A percentile compares a stretch with the other conserved stretches of the same genome.
phyloP scores from a whole-genome alignment of 257 asterid genomes.

The Salvia miltiorrhiza region DNA sequence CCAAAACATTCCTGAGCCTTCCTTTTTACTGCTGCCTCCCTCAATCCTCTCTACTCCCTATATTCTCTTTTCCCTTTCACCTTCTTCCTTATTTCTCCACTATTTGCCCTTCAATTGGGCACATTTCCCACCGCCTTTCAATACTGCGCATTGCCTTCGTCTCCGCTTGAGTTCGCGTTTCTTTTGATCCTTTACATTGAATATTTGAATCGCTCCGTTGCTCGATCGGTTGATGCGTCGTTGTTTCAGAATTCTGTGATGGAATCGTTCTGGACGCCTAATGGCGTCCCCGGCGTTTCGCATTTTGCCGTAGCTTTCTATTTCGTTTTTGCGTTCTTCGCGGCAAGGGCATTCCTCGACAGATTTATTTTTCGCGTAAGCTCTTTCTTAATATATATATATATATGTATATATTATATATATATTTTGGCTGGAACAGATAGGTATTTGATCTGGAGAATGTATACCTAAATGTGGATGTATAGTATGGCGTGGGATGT shows the following conservation, averaged over 20 bases:
- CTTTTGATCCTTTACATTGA: background rate
- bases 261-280: constrained; percentile 54
- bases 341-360: constrained; percentile 71
- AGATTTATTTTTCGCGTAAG: constrained; percentile 76
- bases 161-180: background rate
- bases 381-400: background rate
- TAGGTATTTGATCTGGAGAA: background rate
- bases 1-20: background rate
- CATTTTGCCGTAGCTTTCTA: constrained; percentile 49
- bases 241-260: constrained; percentile 28
- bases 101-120: constrained; percentile 1
- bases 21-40: constrained; percentile 12
- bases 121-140: constrained; percentile 7
- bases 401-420: too few species aligned
- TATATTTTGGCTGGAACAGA: too few species aligned
- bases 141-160: background rate
- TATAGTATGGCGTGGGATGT: constrained; percentile 6
- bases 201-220: background rate
- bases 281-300: constrained; percentile 45
- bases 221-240: constrained; percentile 23
- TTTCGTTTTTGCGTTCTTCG: constrained; percentile 58
- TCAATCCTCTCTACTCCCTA: constrained; percentile 27
- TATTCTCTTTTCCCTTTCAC: background rate
- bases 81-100: background rate
- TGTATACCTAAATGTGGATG: background rate